These are phyloP conservation scores for Closterium sp. DNA, from an alignment of 139 green algal genomes.

Conservation along the genomic window DNA sequence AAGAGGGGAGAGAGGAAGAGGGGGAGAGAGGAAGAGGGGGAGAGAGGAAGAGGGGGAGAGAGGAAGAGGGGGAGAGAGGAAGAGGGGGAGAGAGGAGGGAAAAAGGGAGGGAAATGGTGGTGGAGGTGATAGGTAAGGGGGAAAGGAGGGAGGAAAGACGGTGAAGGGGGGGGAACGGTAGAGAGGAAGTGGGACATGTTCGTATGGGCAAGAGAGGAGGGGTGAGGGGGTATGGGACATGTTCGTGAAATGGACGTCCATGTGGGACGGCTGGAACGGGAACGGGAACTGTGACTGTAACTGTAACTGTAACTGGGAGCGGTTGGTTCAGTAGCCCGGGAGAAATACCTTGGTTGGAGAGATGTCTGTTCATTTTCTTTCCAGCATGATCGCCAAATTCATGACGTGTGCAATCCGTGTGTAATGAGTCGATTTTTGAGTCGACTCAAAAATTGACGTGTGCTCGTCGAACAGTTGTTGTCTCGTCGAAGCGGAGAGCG, in stretches of 20 bases:
- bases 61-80: too few species aligned
- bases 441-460: too few species aligned
- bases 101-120: background rate
- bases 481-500: background rate
- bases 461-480: too few species aligned
- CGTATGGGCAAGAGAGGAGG: too few species aligned
- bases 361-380: background rate
- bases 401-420: too few species aligned
- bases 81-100: too few species aligned
- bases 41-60: background rate
- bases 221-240: background rate
- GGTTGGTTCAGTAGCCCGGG: background rate
- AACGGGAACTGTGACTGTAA: too few species aligned
- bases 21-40: background rate
- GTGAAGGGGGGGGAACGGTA: background rate
- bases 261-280: background rate
- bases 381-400: too few species aligned
- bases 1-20: background rate
- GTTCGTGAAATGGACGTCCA: background rate
- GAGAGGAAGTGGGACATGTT: background rate
- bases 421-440: too few species aligned
- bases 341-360: background rate
- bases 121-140: background rate
- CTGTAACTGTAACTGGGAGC: too few species aligned
- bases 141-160: background rate